phyloP scores from a whole-genome alignment of 2,329 filamentous ascomycete species.

The Dactylellina drechsleri region DNA sequence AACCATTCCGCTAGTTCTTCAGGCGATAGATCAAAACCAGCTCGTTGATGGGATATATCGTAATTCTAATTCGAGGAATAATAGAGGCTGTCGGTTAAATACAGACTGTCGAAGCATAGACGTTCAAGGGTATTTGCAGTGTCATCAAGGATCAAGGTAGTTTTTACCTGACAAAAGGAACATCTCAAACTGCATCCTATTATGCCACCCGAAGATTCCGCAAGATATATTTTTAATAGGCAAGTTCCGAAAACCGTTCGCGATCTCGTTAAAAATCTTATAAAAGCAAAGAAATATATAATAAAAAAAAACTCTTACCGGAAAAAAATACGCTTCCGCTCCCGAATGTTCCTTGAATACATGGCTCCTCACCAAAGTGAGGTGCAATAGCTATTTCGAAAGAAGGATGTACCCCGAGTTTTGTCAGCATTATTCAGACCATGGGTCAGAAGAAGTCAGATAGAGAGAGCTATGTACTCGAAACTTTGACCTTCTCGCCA shows the following conservation, averaged over 20 bases:
- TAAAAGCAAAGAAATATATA: too few relatives aligned
- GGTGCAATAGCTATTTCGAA: constrained; percentile 77
- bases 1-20: constrained; percentile 85
- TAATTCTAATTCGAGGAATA: constrained; percentile 75
- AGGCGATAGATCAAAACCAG: constrained; percentile 80
- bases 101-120: constrained; percentile 21
- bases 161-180: constrained; percentile 65
- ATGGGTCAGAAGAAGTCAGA: not conserved
- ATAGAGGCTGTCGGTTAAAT: constrained; percentile 56
- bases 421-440: constrained; percentile 11
- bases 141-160: constrained; percentile 47
- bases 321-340: constrained; percentile 84
- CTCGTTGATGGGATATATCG: constrained; percentile 83
- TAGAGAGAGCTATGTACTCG: constrained; percentile 20
- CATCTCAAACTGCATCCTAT: constrained; percentile 74
- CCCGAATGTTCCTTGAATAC: constrained; percentile 82
- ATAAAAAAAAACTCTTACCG: constrained; percentile 62
- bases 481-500: constrained; percentile 77
- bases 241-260: constrained; percentile 29
- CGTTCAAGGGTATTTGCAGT: constrained; percentile 11
- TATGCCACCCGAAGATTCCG: constrained; percentile 10
- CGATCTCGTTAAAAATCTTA: not conserved
- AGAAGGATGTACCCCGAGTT: not conserved
- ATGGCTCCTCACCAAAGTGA: constrained; percentile 87
- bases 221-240: constrained; percentile 43